phyloP scores from a whole-genome alignment of 345 rosid genomes.

The Laguncularia racemosa region DNA sequence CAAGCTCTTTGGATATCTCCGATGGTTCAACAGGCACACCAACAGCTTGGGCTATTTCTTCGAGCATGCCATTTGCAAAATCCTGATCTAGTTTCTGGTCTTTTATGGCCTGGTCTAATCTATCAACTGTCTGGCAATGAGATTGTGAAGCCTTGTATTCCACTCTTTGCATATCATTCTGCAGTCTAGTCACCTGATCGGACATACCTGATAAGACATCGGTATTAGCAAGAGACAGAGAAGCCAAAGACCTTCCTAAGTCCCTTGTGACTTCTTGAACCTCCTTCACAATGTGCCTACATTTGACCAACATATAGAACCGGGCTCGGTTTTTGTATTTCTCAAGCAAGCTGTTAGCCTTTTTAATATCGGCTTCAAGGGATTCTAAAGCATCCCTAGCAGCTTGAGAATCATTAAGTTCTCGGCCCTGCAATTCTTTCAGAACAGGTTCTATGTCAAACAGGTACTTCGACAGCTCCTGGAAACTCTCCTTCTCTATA shows the following conservation, averaged over 20 bases:
- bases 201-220: conserved; percentile 50
- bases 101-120: conserved; percentile 44
- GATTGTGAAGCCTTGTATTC: conserved; percentile 47
- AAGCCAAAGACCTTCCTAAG: conserved; percentile 54
- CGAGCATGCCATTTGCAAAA: conserved; percentile 59
- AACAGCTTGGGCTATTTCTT: conserved; percentile 57
- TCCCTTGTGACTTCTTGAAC: conserved; percentile 57
- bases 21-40: conserved; percentile 67
- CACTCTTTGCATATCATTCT: conserved; percentile 63
- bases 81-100: conserved; percentile 57
- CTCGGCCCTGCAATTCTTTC: conserved; percentile 44
- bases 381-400: conserved; percentile 44
- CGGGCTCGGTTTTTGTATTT: conserved; percentile 47
- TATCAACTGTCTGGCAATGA: conserved; percentile 50
- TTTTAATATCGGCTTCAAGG: conserved; percentile 54
- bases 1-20: conserved; percentile 55
- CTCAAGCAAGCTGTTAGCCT: conserved; percentile 50
- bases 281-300: conserved; percentile 52
- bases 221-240: conserved; percentile 42
- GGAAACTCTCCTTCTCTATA: conserved; percentile 59
- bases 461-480: conserved; percentile 52
- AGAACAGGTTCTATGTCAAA: conserved; percentile 61
- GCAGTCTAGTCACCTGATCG: conserved; percentile 51
- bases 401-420: conserved; percentile 49
- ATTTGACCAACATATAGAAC: conserved; percentile 52